Conservation (phyloP, 2,329 filamentous ascomycete species). For the Blumeria hordei region DNA sequence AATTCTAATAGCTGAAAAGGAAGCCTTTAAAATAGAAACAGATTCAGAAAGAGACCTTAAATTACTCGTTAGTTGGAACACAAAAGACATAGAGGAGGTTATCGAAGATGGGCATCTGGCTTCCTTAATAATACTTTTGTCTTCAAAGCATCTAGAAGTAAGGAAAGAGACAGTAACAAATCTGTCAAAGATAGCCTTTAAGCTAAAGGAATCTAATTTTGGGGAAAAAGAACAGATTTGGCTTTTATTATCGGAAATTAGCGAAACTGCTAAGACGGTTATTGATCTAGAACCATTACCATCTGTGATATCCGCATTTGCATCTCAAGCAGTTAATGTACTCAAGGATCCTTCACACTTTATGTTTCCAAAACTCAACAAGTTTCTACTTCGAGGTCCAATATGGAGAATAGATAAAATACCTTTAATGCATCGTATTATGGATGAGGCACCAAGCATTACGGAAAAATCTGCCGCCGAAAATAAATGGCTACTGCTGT, state of each 20-base stretch:
- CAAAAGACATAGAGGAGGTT: constrained; percentile 54
- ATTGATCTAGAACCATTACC: constrained; percentile 37
- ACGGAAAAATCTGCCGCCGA: constrained; percentile 53
- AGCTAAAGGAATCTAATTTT: constrained; percentile 42
- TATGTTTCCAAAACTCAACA: constrained; percentile 69
- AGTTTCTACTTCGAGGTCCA: constrained; percentile 56
- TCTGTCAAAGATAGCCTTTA: constrained; percentile 38
- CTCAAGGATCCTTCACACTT: constrained; percentile 54
- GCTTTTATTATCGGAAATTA: constrained; percentile 55
- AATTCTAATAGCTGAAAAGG: constrained; percentile 2
- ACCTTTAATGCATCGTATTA: constrained; percentile 39
- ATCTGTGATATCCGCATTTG: constrained; percentile 53
- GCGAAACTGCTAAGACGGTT: constrained; percentile 40
- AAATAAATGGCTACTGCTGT: constrained; percentile 47
- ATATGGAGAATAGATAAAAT: constrained; percentile 52
- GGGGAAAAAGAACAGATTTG: constrained; percentile 57
- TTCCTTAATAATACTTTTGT: constrained; percentile 49
- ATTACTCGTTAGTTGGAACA: constrained; percentile 38
- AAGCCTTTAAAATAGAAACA: not conserved
- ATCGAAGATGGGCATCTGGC: constrained; percentile 53
- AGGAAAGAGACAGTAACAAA: constrained; percentile 53
- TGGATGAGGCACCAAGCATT: constrained; percentile 40
- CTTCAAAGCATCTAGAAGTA: constrained; percentile 50
- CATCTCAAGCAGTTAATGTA: constrained; percentile 42
- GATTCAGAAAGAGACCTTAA: constrained; percentile 20